phyloP scores from a whole-genome alignment of 73 alveolate species.

The Tetrahymena malaccensis region DNA sequence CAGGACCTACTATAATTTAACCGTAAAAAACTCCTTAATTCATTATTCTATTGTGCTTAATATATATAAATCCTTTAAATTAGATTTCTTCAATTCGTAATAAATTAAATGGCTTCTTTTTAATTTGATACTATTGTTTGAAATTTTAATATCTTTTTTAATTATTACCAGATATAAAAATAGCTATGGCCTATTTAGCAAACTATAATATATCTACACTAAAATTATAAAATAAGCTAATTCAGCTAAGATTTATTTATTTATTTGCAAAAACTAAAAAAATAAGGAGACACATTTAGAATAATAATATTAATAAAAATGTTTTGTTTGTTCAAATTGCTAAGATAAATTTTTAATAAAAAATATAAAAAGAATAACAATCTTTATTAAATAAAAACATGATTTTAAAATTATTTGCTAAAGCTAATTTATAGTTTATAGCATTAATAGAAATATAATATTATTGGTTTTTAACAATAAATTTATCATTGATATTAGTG shows the following conservation, averaged over 20 bases:
- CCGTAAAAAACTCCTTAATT: constrained; percentile 34
- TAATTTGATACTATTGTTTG: not conserved
- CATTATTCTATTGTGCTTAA: not conserved
- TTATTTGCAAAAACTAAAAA: too few relatives aligned
- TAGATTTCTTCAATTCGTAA: not conserved
- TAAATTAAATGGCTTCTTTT: not conserved
- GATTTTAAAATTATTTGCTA: too few relatives aligned
- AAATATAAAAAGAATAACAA: too few relatives aligned
- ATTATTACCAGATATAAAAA: not conserved
- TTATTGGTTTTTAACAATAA: too few relatives aligned
- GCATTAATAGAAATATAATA: too few relatives aligned
- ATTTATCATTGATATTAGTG: not conserved
- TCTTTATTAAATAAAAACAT: too few relatives aligned
- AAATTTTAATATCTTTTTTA: not conserved
- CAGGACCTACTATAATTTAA: constrained; percentile 75
- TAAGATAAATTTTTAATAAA: too few relatives aligned
- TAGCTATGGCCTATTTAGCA: not conserved
- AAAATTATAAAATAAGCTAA: not conserved
- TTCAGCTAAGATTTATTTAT: not conserved
- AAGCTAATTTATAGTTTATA: too few relatives aligned
- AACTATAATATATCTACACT: not conserved
- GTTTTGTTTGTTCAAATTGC: too few relatives aligned
- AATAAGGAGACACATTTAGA: not conserved
- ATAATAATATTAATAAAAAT: too few relatives aligned
- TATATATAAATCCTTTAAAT: not conserved